Percentiles rank a stretch among this genome's conserved stretches.
Evolutionary conservation across 768 basidiomycete genomes (phyloP).

Genomic region (Russula sp.): DNA sequence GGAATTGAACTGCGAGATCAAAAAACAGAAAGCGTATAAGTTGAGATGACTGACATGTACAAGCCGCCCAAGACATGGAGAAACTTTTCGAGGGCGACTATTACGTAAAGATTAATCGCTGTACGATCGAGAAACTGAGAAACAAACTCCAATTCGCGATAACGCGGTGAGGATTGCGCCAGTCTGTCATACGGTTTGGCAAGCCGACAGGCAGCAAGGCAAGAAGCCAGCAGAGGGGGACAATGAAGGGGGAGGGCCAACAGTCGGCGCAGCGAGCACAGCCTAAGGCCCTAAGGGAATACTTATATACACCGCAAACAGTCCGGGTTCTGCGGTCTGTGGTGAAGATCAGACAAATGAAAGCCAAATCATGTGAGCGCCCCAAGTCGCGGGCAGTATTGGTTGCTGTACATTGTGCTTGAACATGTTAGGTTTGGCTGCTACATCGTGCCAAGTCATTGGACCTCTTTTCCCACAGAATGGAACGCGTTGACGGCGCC

Average conservation of each 20-base stretch:
- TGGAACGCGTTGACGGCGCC: too few relatives aligned
- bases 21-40: background rate
- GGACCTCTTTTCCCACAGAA: too few relatives aligned
- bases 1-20: background rate
- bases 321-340: background rate
- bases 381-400: background rate
- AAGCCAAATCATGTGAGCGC: background rate
- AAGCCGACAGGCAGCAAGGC: background rate
- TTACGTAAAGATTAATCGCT: background rate
- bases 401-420: background rate
- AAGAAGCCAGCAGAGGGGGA: background rate
- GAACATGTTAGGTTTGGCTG: background rate
- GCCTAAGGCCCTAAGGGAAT: background rate
- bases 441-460: too few relatives aligned
- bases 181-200: background rate
- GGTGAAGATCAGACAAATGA: background rate
- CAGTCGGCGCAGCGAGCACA: background rate
- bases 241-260: background rate
- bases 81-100: conserved; percentile 1
- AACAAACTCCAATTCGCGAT: background rate
- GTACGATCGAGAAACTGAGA: background rate
- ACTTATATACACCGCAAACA: background rate
- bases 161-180: background rate
- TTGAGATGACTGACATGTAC: conserved; percentile 1
- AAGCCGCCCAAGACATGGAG: conserved; percentile 10